Conservation (phyloP, 331 rosid genomes). For the Rhamnella rubrinervis region DNA sequence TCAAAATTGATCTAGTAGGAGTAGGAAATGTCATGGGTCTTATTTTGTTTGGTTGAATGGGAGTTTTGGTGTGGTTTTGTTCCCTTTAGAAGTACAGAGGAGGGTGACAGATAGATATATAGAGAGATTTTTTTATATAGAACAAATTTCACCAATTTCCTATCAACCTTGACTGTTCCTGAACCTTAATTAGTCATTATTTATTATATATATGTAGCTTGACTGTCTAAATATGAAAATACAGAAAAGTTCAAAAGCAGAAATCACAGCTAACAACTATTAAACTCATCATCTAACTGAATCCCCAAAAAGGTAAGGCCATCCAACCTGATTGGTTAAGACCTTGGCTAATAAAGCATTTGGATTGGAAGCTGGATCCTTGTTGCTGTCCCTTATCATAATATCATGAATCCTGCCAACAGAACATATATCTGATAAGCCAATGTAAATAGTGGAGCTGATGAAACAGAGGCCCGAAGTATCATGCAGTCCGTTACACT, state of each 20-base stretch:
- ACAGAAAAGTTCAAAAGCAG: conserved; percentile 2
- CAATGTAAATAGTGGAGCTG: neutral
- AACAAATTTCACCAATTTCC: conserved; percentile 65
- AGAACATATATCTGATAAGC: conserved; percentile 22
- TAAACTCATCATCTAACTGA: conserved; percentile 2
- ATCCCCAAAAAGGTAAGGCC: conserved; percentile 12
- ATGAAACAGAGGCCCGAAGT: neutral
- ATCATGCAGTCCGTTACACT: neutral
- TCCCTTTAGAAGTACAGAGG: conserved; percentile 13
- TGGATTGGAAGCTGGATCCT: conserved; percentile 60
- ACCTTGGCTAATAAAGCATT: conserved; percentile 62
- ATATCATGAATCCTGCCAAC: conserved; percentile 70
- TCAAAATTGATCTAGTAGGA: too few species aligned
- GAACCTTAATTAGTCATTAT: conserved; percentile 15
- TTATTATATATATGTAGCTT: neutral
- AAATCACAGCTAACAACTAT: neutral
- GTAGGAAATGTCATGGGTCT: neutral
- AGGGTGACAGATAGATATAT: neutral
- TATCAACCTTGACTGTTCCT: conserved; percentile 63
- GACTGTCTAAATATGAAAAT: neutral
- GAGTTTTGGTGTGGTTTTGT: conserved; percentile 49
- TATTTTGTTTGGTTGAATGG: conserved; percentile 60
- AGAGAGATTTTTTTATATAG: conserved; percentile 1
- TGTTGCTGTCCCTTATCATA: conserved; percentile 64
- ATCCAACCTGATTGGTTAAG: conserved; percentile 62